phyloP scores from a whole-genome alignment of 371 early-diverging fungal species.

The Mortierella polycephala region DNA sequence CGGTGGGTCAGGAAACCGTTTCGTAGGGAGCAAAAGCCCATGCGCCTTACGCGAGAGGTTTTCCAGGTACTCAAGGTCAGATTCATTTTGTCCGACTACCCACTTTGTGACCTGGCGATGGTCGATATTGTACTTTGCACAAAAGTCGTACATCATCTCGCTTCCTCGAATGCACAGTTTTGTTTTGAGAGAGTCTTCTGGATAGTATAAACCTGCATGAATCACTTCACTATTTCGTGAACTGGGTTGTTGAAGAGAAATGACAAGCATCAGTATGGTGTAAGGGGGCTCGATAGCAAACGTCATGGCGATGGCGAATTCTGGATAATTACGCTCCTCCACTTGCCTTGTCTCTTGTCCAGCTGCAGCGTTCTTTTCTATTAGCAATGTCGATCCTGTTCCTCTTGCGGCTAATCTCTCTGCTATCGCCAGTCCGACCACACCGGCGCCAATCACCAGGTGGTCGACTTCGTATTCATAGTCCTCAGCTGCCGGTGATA shows the following conservation, averaged over 20 bases:
- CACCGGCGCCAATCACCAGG: conserved; percentile 85
- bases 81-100: conserved; percentile 76
- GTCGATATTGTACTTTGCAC: conserved; percentile 61
- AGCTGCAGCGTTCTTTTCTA: conserved; percentile 71
- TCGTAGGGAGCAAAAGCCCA: conserved; percentile 44
- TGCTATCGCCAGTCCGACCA: conserved; percentile 81
- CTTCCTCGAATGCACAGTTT: conserved; percentile 84
- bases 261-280: conserved; percentile 4
- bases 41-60: conserved; percentile 67
- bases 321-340: no score
- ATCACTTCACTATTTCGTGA: conserved; percentile 95
- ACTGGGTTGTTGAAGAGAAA: conserved; percentile 46
- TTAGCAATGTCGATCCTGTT: conserved; percentile 63
- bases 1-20: conserved; percentile 47
- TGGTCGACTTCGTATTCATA: conserved; percentile 69
- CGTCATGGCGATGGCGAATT: no score
- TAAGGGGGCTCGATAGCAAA: no score
- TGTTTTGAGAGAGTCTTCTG: conserved; percentile 81
- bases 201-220: conserved; percentile 93
- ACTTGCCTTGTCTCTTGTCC: conserved; percentile 78
- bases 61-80: conserved; percentile 69
- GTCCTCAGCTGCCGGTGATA: not conserved
- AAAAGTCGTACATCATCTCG: conserved; percentile 72
- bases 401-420: conserved; percentile 65
- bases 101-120: conserved; percentile 76